Evolutionary conservation across 108 stramenopile species (phyloP), one percentile per base, ranked within the genome.

Genomic region (Skeletonema marinoi): DNA sequence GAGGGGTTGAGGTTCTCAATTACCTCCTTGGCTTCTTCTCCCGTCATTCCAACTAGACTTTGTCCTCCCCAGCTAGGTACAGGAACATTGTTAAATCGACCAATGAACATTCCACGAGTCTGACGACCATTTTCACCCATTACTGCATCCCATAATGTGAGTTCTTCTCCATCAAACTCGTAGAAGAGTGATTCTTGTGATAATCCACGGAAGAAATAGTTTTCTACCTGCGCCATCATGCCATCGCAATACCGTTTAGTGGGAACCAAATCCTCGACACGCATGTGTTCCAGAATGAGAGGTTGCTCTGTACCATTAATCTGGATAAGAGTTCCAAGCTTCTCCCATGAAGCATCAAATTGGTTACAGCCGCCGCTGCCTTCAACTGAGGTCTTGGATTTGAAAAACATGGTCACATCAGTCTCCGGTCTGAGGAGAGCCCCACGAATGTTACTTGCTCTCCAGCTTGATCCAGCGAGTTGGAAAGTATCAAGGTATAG

Each of bases 21-120:
- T 8, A 33, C 56, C 30, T 44, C 33, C 71, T 77, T 82, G 51
- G 81, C 82, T 32, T 83, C 73, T 30, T 78, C 73, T 4, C 78
- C 82, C 60, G 38, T 36, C 72, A 74, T 74, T 6, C 82, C 82
- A 19, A 75, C 38, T 60, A 83, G 38, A 25, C 25, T 56, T 56
- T 25, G 25, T 9, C 54, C 54, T 56, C 54, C 54, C 54, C 54
- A 56, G 54, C 2, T 56, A 25, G 25, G 54, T 2, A 50, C 48
- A 17, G 1, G 48, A 50, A 17, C 48, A 50, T 17, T 50, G 2
- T 2, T n/a, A 16, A 50, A 50, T 12, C 17, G 16, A 6, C 17
- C 48, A 50, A 50, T 50, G 6, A 50, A 19, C 16, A n/a, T 19
- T 17, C 48, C 48, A 50, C 48, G 48, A 5, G 48, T 50, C 17